Percentiles rank a stretch among this genome's conserved stretches.
phyloP scores from a whole-genome alignment of 2,329 filamentous ascomycete genomes.

The Sporothrix curviconia region DNA sequence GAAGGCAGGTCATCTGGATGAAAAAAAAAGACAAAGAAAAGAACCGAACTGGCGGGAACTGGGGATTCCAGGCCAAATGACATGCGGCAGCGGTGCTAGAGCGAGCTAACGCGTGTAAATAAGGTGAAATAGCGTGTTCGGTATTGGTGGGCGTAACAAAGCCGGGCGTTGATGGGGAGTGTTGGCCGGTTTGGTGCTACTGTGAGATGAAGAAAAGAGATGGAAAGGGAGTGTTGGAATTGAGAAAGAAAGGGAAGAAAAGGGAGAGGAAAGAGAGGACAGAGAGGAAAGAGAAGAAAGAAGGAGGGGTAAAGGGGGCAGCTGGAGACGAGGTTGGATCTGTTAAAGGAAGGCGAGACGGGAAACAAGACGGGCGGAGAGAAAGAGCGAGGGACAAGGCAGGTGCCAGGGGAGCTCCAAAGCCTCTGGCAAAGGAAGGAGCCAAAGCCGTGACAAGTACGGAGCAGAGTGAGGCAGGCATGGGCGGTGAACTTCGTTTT shows the following conservation, averaged over 20 bases:
- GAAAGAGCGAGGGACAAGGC: background rate
- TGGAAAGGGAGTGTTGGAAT: no score
- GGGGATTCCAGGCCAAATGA: background rate
- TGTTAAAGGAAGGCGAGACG: background rate
- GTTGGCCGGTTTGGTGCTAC: no score
- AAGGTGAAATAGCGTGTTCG: no score
- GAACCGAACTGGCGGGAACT: background rate
- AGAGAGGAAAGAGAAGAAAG: background rate
- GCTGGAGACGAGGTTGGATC: no score
- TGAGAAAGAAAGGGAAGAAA: background rate
- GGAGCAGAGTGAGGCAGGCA: background rate
- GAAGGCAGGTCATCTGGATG: slow-evolving; percentile 2
- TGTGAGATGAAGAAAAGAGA: background rate
- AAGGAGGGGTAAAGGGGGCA: no score
- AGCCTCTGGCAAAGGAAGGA: background rate
- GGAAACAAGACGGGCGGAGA: background rate
- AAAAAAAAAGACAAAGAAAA: background rate
- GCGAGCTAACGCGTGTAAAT: background rate
- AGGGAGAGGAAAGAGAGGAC: background rate
- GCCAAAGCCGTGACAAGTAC: no score
- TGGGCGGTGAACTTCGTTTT: no score
- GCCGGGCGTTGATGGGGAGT: no score
- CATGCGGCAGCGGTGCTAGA: background rate
- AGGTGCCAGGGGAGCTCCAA: no score
- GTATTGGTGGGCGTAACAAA: no score